Percentiles rank a stretch among this genome's conserved stretches.
Evolutionary conservation across 2,329 filamentous ascomycete species (phyloP).

Genomic region (Drechmeria coniospora): DNA sequence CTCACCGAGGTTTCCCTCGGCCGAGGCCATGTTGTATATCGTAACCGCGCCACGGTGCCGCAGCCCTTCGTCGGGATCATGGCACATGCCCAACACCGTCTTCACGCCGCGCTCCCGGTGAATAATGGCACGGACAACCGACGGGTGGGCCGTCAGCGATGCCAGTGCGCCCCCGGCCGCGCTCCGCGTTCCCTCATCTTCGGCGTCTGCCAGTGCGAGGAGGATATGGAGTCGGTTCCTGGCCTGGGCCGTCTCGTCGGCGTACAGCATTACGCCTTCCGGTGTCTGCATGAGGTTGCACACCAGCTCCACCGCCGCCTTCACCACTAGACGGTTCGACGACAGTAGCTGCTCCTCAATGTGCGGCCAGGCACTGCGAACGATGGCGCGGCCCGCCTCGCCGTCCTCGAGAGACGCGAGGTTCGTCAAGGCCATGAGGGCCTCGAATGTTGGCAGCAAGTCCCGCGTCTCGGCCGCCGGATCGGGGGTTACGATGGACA

Average conservation of each 20-base stretch:
- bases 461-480: constrained; percentile 50
- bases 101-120: constrained; percentile 56
- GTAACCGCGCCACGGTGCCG: constrained; percentile 61
- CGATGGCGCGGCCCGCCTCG: constrained; percentile 49
- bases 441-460: constrained; percentile 78
- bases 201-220: constrained; percentile 73
- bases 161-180: constrained; percentile 83
- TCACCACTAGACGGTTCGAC: constrained; percentile 58
- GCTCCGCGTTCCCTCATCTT: constrained; percentile 62
- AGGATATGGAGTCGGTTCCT: constrained; percentile 66
- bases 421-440: constrained; percentile 84
- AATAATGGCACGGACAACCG: constrained; percentile 55
- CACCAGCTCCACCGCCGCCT: constrained; percentile 74
- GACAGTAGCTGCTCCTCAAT: constrained; percentile 76
- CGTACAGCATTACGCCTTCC: constrained; percentile 52
- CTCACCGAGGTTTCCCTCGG: constrained; percentile 49
- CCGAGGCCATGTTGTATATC: constrained; percentile 54
- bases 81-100: constrained; percentile 67
- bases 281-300: constrained; percentile 73
- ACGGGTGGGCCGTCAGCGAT: constrained; percentile 64
- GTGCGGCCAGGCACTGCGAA: constrained; percentile 56
- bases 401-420: constrained; percentile 66
- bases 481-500: constrained; percentile 55
- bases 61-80: constrained; percentile 54
- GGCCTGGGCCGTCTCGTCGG: constrained; percentile 50